Evolutionary conservation across 768 basidiomycete genomes (phyloP).

Genomic region (Lactifluus rugatus): DNA sequence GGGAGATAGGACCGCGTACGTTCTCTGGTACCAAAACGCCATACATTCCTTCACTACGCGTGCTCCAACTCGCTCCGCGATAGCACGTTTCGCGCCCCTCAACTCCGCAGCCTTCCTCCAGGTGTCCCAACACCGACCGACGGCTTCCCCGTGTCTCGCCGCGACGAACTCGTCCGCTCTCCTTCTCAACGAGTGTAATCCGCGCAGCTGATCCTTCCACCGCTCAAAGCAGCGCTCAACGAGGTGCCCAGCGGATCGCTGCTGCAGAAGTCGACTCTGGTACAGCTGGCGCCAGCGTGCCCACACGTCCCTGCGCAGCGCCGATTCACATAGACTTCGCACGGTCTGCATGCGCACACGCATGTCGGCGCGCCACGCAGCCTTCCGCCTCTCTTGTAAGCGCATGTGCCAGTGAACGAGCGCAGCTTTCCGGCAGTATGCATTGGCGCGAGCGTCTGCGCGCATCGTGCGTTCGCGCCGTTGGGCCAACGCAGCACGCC

Average conservation of each 20-base stretch:
- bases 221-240: slow-evolving; percentile 34
- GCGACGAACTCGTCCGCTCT: slow-evolving; percentile 37
- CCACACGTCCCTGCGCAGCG: slow-evolving; percentile 51
- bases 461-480: slow-evolving; percentile 34
- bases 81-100: slow-evolving; percentile 34
- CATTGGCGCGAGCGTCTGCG: slow-evolving; percentile 36
- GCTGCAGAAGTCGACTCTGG: slow-evolving; percentile 40
- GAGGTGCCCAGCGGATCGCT: slow-evolving; percentile 39
- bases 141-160: slow-evolving; percentile 27
- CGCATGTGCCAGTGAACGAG: slow-evolving; percentile 46
- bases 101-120: slow-evolving; percentile 47
- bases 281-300: slow-evolving; percentile 55
- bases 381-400: slow-evolving; percentile 45
- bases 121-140: slow-evolving; percentile 40
- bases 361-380: slow-evolving; percentile 60
- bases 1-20: slow-evolving; percentile 33
- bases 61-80: slow-evolving; percentile 36
- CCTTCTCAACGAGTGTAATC: slow-evolving; percentile 36
- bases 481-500: slow-evolving; percentile 39
- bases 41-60: slow-evolving; percentile 43
- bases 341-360: slow-evolving; percentile 56
- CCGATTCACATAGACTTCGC: slow-evolving; percentile 44
- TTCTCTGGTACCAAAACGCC: slow-evolving; percentile 45
- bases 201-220: slow-evolving; percentile 43
- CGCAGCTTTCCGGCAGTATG: slow-evolving; percentile 33